Conservation (phyloP, 257 asterid species). For the Pogostemon cablin region DNA sequence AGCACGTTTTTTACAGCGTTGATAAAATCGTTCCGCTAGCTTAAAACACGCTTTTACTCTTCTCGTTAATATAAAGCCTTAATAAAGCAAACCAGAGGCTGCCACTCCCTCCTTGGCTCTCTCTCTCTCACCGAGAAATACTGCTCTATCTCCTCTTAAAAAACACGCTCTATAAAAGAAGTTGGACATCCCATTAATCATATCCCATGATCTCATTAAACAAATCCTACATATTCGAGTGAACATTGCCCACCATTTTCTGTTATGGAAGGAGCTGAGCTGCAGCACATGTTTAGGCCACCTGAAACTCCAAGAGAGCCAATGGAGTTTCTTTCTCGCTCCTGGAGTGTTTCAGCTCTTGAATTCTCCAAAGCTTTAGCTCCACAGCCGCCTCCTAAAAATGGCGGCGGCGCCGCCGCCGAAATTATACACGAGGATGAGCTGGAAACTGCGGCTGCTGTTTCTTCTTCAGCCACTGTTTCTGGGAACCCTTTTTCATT, state of each 20-base stretch:
- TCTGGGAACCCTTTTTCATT: constrained; percentile 89
- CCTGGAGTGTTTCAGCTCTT: constrained; percentile 85
- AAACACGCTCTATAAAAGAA: constrained; percentile 31
- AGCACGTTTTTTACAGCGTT: too few species aligned
- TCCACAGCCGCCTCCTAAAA: constrained; percentile 40
- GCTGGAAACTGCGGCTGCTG: constrained; percentile 44
- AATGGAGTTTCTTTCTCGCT: constrained; percentile 90
- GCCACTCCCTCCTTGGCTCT: background rate
- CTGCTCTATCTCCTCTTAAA: background rate
- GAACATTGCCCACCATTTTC: background rate
- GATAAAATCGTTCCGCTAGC: too few species aligned
- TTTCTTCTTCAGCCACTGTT: constrained; percentile 37
- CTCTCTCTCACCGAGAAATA: background rate
- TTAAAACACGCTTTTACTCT: too few species aligned
- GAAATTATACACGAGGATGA: constrained; percentile 68
- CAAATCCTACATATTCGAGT: background rate
- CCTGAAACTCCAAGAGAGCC: constrained; percentile 95
- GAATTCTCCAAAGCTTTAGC: constrained; percentile 73
- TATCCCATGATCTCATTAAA: constrained; percentile 25
- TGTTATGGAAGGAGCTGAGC: constrained; percentile 51
- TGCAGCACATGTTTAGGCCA: constrained; percentile 58
- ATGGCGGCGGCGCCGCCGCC: constrained; percentile 30
- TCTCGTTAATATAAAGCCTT: too few species aligned
- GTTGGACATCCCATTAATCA: constrained; percentile 8
- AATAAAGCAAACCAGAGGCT: too few species aligned